Conservation (phyloP, 148 eudicot genomes). For the Camellia japonica region DNA sequence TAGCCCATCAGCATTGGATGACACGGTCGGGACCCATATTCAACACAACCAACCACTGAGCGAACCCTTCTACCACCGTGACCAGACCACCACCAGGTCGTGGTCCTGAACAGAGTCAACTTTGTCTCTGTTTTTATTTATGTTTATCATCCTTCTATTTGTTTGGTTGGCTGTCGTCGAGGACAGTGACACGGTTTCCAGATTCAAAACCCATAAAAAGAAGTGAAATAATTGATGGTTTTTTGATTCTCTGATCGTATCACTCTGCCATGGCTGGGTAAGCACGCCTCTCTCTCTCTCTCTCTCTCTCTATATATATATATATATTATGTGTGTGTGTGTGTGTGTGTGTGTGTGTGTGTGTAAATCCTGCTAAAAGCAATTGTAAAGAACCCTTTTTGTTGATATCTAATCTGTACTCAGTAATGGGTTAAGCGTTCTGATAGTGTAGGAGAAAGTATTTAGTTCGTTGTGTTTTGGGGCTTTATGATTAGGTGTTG, state of each 20-base stretch:
- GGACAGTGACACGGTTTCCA: too few relatives aligned
- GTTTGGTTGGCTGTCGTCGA: too few relatives aligned
- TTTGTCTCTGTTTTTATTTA: too few relatives aligned
- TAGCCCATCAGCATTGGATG: too few relatives aligned
- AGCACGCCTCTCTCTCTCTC: not conserved
- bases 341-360: not conserved
- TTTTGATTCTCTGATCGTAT: not conserved
- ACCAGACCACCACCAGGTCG: too few relatives aligned
- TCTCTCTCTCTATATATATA: not conserved
- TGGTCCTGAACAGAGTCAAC: too few relatives aligned
- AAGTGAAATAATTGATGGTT: not conserved
- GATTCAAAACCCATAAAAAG: too few relatives aligned
- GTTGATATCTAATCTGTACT: not conserved
- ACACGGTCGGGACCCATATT: too few relatives aligned
- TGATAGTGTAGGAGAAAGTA: not conserved
- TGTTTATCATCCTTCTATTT: too few relatives aligned
- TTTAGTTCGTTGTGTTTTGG: not conserved
- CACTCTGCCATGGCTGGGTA: conserved; percentile 18
- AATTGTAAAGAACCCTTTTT: not conserved
- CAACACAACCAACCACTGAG: too few relatives aligned
- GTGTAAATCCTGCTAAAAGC: not conserved
- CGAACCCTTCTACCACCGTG: too few relatives aligned
- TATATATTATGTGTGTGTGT: too few relatives aligned
- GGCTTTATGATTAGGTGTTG: not conserved
- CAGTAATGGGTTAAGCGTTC: not conserved